Conservation (phyloP, 805 yeast species). For the Myxozyma lipomycoides region DNA sequence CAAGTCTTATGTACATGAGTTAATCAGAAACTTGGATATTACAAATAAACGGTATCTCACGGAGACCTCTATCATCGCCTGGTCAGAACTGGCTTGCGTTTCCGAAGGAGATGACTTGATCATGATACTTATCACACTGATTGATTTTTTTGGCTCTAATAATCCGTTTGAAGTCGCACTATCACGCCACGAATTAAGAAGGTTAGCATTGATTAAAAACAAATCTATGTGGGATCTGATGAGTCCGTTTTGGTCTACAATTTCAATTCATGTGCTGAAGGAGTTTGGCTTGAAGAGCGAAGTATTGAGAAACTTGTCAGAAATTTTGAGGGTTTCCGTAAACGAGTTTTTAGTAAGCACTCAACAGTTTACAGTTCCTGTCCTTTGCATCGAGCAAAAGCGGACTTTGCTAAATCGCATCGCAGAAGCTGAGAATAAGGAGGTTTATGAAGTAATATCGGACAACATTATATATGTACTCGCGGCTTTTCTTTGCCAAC, state of each 20-base stretch:
- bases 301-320: constrained; percentile 57
- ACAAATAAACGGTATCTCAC: background rate
- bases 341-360: constrained; percentile 65
- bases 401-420: constrained; percentile 59
- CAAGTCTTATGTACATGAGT: background rate
- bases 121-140: constrained; percentile 58
- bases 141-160: constrained; percentile 60
- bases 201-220: constrained; percentile 47
- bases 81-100: constrained; percentile 62
- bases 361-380: constrained; percentile 69
- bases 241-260: constrained; percentile 71
- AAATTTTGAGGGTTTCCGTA: constrained; percentile 58
- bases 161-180: constrained; percentile 64
- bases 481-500: constrained; percentile 53
- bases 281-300: constrained; percentile 48
- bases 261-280: constrained; percentile 61
- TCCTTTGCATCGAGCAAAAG: constrained; percentile 62
- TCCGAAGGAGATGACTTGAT: constrained; percentile 66
- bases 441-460: constrained; percentile 48
- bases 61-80: constrained; percentile 41
- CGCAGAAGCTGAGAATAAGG: constrained; percentile 48
- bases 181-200: constrained; percentile 52
- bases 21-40: background rate
- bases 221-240: constrained; percentile 74
- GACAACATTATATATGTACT: constrained; percentile 51